phyloP scores from a whole-genome alignment of 169 alveolate genomes.

The Ichthyophthirius multifiliis region DNA sequence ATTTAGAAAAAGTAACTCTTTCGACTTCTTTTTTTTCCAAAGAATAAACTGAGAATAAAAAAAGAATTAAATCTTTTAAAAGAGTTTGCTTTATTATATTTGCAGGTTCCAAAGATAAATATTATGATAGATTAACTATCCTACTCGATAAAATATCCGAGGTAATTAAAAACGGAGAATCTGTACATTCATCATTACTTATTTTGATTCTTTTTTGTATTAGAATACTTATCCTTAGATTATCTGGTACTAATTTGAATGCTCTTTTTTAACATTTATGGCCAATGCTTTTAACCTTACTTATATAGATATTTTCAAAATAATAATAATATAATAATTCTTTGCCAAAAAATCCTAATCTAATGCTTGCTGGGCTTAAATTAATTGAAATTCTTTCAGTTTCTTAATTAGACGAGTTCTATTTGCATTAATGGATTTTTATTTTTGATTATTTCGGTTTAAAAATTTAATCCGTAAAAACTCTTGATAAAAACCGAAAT shows the following conservation, averaged over 20 bases:
- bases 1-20: conserved; percentile 24
- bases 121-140: conserved; percentile 12
- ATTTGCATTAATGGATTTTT: conserved; percentile 42
- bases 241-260: conserved; percentile 26
- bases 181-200: conserved; percentile 18
- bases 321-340: background rate
- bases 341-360: background rate
- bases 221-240: conserved; percentile 28
- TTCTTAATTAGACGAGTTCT: conserved; percentile 32
- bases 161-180: conserved; percentile 25
- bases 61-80: conserved; percentile 28
- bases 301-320: conserved; percentile 21
- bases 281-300: conserved; percentile 37
- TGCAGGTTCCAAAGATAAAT: conserved; percentile 30
- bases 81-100: conserved; percentile 39
- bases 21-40: conserved; percentile 27
- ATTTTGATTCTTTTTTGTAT: conserved; percentile 40
- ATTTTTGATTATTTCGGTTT: conserved; percentile 41
- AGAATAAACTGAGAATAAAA: conserved; percentile 30
- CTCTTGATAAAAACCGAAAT: background rate
- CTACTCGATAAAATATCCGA: conserved; percentile 35
- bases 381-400: conserved; percentile 37
- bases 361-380: conserved; percentile 36
- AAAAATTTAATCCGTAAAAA: background rate
- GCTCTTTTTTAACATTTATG: conserved; percentile 35